Percentiles rank a stretch among this genome's conserved stretches.
These are phyloP conservation scores for Fragilariopsis cylindrus DNA, from an alignment of 108 stramenopile species.

Conservation along the genomic window DNA sequence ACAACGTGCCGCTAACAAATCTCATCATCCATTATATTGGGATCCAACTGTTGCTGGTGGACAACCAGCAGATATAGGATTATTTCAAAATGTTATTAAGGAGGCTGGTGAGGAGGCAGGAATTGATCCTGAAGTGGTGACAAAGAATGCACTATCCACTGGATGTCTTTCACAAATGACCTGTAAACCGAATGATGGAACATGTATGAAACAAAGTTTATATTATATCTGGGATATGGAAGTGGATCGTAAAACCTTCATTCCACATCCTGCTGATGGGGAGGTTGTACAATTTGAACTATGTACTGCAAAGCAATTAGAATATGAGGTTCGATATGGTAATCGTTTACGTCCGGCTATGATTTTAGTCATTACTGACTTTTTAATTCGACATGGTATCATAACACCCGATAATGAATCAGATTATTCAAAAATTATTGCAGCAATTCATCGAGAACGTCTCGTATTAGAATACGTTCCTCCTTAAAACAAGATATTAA, in stretches of 20 bases:
- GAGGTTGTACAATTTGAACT: constrained; percentile 43
- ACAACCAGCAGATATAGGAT: constrained; percentile 31
- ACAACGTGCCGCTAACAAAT: constrained; percentile 41
- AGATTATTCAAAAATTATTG: constrained; percentile 21
- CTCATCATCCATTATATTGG: constrained; percentile 43
- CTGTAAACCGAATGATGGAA: constrained; percentile 31
- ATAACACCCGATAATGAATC: constrained; percentile 23
- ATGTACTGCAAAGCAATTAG: constrained; percentile 33
- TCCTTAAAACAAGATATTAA: no score
- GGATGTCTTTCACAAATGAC: constrained; percentile 38
- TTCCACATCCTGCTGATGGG: constrained; percentile 35
- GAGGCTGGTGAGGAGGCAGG: constrained; percentile 49
- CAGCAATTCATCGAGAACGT: constrained; percentile 32
- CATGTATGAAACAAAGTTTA: constrained; percentile 41
- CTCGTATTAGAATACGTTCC: constrained; percentile 18
- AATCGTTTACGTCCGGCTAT: constrained; percentile 37
- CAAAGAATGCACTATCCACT: not conserved
- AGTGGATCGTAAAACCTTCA: constrained; percentile 24
- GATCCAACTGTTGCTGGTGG: constrained; percentile 51
- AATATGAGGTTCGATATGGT: constrained; percentile 36
- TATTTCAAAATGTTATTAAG: constrained; percentile 41
- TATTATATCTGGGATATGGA: constrained; percentile 47
- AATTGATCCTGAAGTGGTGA: constrained; percentile 28
- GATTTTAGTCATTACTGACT: constrained; percentile 34
- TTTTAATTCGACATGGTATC: constrained; percentile 37